Conservation (phyloP, 2,329 filamentous ascomycete species). For the Curvularia sp. region DNA sequence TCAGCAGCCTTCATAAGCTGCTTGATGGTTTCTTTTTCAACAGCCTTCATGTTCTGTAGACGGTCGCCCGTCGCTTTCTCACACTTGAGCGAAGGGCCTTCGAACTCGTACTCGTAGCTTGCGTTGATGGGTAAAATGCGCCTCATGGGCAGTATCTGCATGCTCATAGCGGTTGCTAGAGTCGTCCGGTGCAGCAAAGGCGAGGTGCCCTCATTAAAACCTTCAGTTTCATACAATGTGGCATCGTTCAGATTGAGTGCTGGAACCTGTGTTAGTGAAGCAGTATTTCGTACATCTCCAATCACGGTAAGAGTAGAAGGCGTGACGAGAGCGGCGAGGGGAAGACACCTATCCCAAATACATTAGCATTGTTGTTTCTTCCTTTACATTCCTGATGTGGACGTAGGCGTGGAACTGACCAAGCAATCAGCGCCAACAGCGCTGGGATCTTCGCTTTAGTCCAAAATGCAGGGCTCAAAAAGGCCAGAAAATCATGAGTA, state of each 20-base stretch:
- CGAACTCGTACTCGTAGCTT: not conserved
- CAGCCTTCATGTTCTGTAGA: not conserved
- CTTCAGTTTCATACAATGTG: not conserved
- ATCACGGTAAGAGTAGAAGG: not conserved
- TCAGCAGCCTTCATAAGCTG: not conserved
- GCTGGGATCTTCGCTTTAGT: not conserved
- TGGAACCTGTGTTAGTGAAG: not conserved
- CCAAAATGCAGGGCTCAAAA: not conserved
- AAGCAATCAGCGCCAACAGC: not conserved
- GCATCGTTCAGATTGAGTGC: not conserved
- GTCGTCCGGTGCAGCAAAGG: not conserved
- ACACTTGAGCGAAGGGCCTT: not conserved
- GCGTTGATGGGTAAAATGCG: not conserved
- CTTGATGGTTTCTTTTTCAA: not conserved
- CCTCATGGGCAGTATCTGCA: not conserved
- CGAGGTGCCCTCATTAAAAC: not conserved
- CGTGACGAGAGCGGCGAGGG: not conserved
- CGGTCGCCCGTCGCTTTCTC: not conserved
- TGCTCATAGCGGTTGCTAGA: not conserved
- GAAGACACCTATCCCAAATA: not conserved
- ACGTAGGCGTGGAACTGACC: not conserved
- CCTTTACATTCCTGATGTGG: not conserved
- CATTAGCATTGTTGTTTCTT: not conserved
- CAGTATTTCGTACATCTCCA: fast-evolving
- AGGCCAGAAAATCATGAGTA: not conserved